Evolutionary conservation across 179 eudicot genomes (phyloP).

Genomic region (Carnegiea gigantea): DNA sequence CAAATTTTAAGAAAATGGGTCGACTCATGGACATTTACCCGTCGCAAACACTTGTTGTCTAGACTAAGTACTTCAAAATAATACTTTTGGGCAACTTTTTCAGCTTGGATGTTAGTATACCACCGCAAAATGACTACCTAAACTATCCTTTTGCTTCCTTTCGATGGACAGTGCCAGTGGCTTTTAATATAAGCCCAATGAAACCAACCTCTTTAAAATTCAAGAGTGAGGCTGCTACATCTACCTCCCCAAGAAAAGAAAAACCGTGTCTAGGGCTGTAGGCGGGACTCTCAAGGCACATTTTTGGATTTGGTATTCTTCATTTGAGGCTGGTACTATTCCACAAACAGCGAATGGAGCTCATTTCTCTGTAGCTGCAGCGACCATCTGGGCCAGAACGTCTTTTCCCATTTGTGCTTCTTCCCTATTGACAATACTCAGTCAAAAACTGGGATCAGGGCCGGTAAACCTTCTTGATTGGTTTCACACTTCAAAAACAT

Average conservation of each 20-base stretch:
- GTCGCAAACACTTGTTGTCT: too few species aligned
- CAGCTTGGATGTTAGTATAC: neutral
- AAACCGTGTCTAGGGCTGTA: too few species aligned
- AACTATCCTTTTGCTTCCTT: neutral
- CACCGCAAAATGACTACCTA: neutral
- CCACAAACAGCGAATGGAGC: neutral
- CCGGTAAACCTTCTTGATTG: slow-evolving; percentile 4
- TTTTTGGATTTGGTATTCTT: neutral
- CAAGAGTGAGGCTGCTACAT: too few species aligned
- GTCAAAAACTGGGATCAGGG: slow-evolving; percentile 15
- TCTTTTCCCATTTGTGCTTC: neutral
- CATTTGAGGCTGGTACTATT: neutral
- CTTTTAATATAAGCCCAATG: too few species aligned
- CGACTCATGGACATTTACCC: neutral
- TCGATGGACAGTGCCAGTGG: too few species aligned
- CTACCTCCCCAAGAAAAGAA: too few species aligned
- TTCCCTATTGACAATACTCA: neutral
- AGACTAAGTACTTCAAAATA: too few species aligned
- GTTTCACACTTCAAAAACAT: neutral
- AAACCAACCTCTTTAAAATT: too few species aligned
- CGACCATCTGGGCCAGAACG: neutral
- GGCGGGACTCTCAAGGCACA: neutral
- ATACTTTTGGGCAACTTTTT: too few species aligned
- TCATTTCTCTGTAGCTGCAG: neutral
- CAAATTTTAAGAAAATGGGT: neutral